Evolutionary conservation across 371 early-diverging fungal genomes (phyloP), one percentile per base, ranked within the genome.

Genomic region (Mortierella sp.): DNA sequence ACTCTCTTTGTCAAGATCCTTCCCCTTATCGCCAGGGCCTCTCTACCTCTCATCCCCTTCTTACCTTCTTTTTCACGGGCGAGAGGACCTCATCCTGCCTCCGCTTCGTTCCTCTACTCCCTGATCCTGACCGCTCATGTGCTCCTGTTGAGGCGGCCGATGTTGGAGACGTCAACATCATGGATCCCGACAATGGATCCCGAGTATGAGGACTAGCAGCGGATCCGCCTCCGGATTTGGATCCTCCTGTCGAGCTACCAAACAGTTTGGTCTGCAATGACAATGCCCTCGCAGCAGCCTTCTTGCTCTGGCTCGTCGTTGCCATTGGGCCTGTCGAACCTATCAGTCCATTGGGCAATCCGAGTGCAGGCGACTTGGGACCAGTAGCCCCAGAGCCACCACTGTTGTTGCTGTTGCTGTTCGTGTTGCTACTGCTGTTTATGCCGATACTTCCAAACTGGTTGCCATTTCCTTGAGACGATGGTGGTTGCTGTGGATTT

Each of bases 241-340:
- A 37, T 37, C 37, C 37, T 37, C 37, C 37, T 37, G 37, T 9
- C 37, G 37, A 37, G 37, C 9, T 37, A 37, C 37, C 37, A 37
- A 37, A 37, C 37, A 70, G 55, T 30, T 75, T 75, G 15, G 75
- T 75, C 51, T 75, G 75, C 11, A 75, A 47, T 4, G 75, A 75
- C 1, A 75, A 28, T 25, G 67, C 59, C 23, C 52, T 67, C 19
- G 68, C 66, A 23, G 46, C 52, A 2, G 59, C 62, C 57, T 75
- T 75, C 28, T 75, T 75, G 25, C 43, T 58, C 30, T 63, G 67
- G 4, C 28, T 60, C 59, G 18, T 55, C 62, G 21, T 63, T 58
- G n/a, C 63, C 62, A 7, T 63, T 53, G 28, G 67, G 68, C n/a
- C 61, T 70, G 15, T 53, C 43, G 25, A 67, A 23, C 23, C 23